Conservation (phyloP, 306 rosid genomes). For the Quillaja saponaria region DNA sequence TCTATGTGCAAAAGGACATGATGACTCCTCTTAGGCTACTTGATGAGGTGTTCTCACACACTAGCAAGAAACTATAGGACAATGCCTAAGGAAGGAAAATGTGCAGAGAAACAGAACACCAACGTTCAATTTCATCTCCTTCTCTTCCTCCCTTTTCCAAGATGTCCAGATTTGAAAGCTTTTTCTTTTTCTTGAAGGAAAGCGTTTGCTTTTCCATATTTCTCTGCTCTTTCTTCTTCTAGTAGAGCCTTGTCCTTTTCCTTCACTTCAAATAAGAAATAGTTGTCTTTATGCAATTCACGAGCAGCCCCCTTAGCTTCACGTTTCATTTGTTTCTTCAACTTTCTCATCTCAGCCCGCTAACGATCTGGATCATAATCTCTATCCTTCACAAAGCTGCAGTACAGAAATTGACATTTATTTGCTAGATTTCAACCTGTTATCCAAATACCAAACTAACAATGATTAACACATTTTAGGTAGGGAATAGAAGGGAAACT, state of each 20-base stretch:
- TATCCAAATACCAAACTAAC: neutral
- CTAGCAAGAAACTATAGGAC: too few relatives aligned
- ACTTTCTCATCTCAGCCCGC: slow-evolving; percentile 61
- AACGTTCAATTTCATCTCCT: slow-evolving; percentile 65
- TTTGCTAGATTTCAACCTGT: slow-evolving; percentile 21
- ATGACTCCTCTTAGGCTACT: too few relatives aligned
- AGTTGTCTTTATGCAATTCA: slow-evolving; percentile 82
- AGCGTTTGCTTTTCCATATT: slow-evolving; percentile 58
- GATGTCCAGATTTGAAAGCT: slow-evolving; percentile 84
- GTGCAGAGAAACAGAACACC: too few relatives aligned
- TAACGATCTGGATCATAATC: slow-evolving; percentile 85
- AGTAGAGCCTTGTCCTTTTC: slow-evolving; percentile 54
- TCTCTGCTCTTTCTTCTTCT: slow-evolving; percentile 72
- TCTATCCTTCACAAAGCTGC: slow-evolving; percentile 86
- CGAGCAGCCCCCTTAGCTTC: slow-evolving; percentile 85
- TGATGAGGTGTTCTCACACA: too few relatives aligned
- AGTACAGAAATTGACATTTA: slow-evolving; percentile 27
- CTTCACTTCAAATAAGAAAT: slow-evolving; percentile 70
- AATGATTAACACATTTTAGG: slow-evolving; percentile 6
- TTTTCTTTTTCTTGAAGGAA: slow-evolving; percentile 90
- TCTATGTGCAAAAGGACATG: too few relatives aligned
- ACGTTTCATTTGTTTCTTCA: slow-evolving; percentile 59
- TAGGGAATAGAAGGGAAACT: slow-evolving; percentile 18
- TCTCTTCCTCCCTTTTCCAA: slow-evolving; percentile 87
- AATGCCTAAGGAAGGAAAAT: too few relatives aligned